A percentile compares a stretch with the other conserved stretches of the same genome.
These are phyloP conservation scores for Fomitopsis pulvina DNA, from an alignment of 768 basidiomycete genomes.

Conservation along the genomic window DNA sequence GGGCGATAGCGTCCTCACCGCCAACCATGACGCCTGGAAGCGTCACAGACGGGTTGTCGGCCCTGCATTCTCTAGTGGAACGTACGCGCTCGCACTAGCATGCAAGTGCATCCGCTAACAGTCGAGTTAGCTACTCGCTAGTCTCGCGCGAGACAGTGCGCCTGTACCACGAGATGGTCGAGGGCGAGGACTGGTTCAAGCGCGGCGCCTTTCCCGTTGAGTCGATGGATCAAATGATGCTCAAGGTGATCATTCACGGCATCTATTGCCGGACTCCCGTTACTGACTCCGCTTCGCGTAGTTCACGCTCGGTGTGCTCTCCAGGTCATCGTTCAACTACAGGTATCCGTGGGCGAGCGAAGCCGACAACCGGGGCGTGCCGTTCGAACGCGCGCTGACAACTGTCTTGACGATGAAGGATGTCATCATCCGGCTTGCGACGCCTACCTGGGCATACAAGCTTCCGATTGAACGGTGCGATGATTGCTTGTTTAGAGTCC, in stretches of 20 bases:
- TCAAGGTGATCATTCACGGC: neutral
- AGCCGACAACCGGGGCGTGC: neutral
- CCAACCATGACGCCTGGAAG: slow-evolving; percentile 4
- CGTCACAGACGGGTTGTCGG: slow-evolving; percentile 1
- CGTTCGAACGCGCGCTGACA: slow-evolving; percentile 3
- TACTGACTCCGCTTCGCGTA: neutral
- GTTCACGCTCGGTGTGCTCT: slow-evolving; percentile 2
- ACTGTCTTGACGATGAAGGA: neutral
- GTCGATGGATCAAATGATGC: neutral
- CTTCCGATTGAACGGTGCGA: slow-evolving; percentile 3
- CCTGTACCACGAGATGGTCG: slow-evolving; percentile 3
- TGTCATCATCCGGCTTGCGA: neutral
- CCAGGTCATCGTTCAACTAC: neutral
- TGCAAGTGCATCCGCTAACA: neutral
- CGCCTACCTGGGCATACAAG: slow-evolving; percentile 1
- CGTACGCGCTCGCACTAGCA: neutral
- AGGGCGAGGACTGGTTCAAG: slow-evolving; percentile 4
- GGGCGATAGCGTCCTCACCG: slow-evolving; percentile 3
- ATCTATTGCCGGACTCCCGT: neutral
- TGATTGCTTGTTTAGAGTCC: too few species aligned
- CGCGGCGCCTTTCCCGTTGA: neutral
- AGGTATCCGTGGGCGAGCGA: neutral
- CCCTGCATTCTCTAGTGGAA: slow-evolving; percentile 1
- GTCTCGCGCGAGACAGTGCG: slow-evolving; percentile 1
- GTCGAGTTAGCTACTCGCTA: neutral